phyloP scores from a whole-genome alignment of 768 basidiomycete genomes.

The Xanthoconium stramineum region DNA sequence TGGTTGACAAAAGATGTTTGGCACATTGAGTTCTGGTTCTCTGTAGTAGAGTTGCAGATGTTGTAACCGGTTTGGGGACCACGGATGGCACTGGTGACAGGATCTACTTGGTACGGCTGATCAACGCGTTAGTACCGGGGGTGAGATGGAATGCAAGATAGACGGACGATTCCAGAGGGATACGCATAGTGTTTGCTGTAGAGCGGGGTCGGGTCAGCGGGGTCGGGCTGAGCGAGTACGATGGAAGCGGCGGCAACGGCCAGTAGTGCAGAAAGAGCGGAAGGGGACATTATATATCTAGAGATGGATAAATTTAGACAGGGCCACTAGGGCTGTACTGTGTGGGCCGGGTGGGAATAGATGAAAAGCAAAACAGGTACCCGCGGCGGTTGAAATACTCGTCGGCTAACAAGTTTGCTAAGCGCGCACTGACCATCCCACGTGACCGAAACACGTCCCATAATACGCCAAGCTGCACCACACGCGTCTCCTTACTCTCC shows the following conservation, averaged over 20 bases:
- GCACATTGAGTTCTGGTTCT: slow-evolving; percentile 59
- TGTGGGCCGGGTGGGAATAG: too few species aligned
- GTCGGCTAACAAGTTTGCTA: slow-evolving; percentile 18
- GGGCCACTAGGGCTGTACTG: too few species aligned
- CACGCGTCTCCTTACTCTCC: slow-evolving; percentile 7
- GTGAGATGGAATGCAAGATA: not conserved
- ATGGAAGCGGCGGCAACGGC: slow-evolving; percentile 31
- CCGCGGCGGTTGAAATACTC: slow-evolving; percentile 16
- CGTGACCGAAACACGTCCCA: slow-evolving; percentile 30
- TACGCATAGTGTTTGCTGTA: slow-evolving; percentile 44
- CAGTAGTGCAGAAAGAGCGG: slow-evolving; percentile 39
- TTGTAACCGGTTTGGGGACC: slow-evolving; percentile 66
- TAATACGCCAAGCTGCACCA: slow-evolving; percentile 11
- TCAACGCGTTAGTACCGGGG: not conserved
- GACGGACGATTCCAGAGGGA: slow-evolving; percentile 42
- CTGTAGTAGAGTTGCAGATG: slow-evolving; percentile 63
- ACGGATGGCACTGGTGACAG: slow-evolving; percentile 38
- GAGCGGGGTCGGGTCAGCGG: slow-evolving; percentile 46
- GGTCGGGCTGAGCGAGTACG: slow-evolving; percentile 32
- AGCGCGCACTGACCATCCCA: slow-evolving; percentile 22
- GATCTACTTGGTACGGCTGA: slow-evolving; percentile 52
- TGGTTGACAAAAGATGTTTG: slow-evolving; percentile 69
- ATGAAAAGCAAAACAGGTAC: not conserved
- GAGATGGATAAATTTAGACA: not conserved
- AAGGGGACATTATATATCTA: slow-evolving; percentile 32